Evolutionary conservation across 2,329 filamentous ascomycete species (phyloP).

Genomic region (Fusarium sublunatum): DNA sequence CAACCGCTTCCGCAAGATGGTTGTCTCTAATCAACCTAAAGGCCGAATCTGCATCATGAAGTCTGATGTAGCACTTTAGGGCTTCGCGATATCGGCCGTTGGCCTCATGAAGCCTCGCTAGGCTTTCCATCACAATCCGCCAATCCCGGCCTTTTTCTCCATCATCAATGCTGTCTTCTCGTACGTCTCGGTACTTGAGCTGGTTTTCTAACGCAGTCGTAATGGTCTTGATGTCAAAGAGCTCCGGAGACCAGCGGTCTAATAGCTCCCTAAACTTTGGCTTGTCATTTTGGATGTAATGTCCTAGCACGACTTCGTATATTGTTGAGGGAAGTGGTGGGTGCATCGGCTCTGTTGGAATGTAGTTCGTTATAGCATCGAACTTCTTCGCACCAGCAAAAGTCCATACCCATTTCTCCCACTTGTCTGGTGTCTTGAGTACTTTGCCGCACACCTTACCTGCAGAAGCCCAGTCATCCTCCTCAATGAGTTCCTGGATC

Average conservation of each 20-base stretch:
- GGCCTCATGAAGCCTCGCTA: constrained; percentile 86
- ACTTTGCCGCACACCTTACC: constrained; percentile 86
- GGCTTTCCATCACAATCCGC: constrained; percentile 86
- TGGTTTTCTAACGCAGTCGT: constrained; percentile 84
- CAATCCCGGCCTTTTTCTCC: constrained; percentile 82
- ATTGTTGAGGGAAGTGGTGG: constrained; percentile 83
- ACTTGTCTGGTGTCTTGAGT: constrained; percentile 79
- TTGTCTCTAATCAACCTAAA: constrained; percentile 88
- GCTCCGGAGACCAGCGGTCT: constrained; percentile 83
- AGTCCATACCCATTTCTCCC: constrained; percentile 96
- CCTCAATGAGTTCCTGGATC: constrained; percentile 85
- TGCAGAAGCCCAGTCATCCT: constrained; percentile 79
- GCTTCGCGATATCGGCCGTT: constrained; percentile 86
- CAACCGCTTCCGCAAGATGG: constrained; percentile 88
- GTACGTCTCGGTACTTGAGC: constrained; percentile 78
- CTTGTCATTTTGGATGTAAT: constrained; percentile 86
- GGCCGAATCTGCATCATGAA: constrained; percentile 91
- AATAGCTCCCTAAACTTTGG: constrained; percentile 80
- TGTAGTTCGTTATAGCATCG: constrained; percentile 87
- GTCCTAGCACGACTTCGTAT: constrained; percentile 88
- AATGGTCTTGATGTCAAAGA: constrained; percentile 83
- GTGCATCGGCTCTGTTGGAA: constrained; percentile 80
- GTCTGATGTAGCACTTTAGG: constrained; percentile 85
- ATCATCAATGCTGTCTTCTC: constrained; percentile 79
- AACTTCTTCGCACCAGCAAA: constrained; percentile 89